Conservation (phyloP, 2,329 filamentous ascomycete species). For the Didymella sp. region DNA sequence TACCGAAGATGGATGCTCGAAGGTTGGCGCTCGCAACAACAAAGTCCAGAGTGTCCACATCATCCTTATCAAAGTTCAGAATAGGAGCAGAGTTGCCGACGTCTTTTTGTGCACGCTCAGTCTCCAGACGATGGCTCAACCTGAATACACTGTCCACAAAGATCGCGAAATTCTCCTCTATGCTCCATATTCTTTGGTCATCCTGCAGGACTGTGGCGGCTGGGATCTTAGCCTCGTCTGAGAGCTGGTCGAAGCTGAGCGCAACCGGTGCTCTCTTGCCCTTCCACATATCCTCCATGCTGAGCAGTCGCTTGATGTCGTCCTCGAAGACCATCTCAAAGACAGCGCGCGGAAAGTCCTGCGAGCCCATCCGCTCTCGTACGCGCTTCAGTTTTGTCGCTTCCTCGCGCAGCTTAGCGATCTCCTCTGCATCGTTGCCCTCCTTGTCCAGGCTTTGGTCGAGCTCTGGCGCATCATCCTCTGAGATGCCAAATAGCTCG, state of each 20-base stretch:
- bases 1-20: constrained; percentile 85
- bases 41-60: constrained; percentile 93
- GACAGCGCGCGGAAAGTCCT: constrained; percentile 77
- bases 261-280: constrained; percentile 75
- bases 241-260: constrained; percentile 71
- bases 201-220: constrained; percentile 64
- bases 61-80: constrained; percentile 95
- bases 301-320: constrained; percentile 81
- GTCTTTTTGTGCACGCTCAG: constrained; percentile 64
- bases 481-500: constrained; percentile 90
- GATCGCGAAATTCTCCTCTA: constrained; percentile 82
- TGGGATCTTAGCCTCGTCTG: constrained; percentile 60
- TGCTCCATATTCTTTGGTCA: constrained; percentile 80
- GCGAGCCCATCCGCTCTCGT: constrained; percentile 77
- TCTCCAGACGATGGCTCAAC: constrained; percentile 74
- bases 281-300: constrained; percentile 98
- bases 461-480: constrained; percentile 80
- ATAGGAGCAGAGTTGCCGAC: constrained; percentile 61
- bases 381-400: constrained; percentile 84
- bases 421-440: constrained; percentile 84
- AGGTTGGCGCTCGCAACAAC: constrained; percentile 91
- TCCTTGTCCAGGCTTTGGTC: constrained; percentile 82
- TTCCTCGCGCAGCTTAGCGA: constrained; percentile 85
- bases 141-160: constrained; percentile 84
- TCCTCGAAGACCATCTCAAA: constrained; percentile 93